Conservation (phyloP, 2,329 filamentous ascomycete species). For the Fusarium proliferatum region DNA sequence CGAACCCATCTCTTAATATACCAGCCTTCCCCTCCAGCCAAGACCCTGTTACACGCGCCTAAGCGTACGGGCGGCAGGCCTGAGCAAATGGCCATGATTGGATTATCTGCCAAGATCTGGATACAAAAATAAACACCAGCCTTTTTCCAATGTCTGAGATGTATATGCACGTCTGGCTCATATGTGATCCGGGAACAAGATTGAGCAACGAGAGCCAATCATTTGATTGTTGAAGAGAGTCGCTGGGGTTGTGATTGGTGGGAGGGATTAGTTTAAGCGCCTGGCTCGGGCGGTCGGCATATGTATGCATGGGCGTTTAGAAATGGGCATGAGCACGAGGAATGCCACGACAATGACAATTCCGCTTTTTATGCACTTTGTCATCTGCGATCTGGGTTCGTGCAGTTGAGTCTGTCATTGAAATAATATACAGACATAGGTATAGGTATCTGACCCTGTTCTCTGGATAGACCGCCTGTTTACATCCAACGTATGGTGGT, state of each 20-base stretch:
- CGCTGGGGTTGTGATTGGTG: constrained; percentile 30
- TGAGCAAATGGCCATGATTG: constrained; percentile 23
- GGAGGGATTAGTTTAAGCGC: constrained; percentile 31
- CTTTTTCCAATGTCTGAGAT: constrained; percentile 12
- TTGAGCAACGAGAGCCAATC: constrained; percentile 30
- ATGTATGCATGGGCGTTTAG: constrained; percentile 32
- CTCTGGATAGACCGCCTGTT: neutral
- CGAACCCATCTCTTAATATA: constrained; percentile 44
- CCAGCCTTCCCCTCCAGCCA: constrained; percentile 25
- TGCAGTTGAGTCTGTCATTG: neutral
- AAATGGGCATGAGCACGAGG: constrained; percentile 6
- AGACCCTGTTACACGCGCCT: constrained; percentile 18
- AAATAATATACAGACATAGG: neutral
- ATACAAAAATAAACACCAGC: constrained; percentile 34
- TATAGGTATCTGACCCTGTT: neutral
- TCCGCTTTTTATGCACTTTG: constrained; percentile 11
- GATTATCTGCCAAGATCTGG: constrained; percentile 20
- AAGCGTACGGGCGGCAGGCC: constrained; percentile 24
- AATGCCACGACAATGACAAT: constrained; percentile 12
- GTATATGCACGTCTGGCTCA: constrained; percentile 21
- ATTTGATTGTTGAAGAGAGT: constrained; percentile 5
- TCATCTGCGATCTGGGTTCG: constrained; percentile 18
- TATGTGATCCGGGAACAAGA: constrained; percentile 30
- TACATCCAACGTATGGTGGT: neutral
- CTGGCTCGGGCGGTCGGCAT: constrained; percentile 33